Evolutionary conservation across 2,329 filamentous ascomycete genomes (phyloP), one percentile per base, ranked within the genome.

Genomic region (Sporothrix sp.): DNA sequence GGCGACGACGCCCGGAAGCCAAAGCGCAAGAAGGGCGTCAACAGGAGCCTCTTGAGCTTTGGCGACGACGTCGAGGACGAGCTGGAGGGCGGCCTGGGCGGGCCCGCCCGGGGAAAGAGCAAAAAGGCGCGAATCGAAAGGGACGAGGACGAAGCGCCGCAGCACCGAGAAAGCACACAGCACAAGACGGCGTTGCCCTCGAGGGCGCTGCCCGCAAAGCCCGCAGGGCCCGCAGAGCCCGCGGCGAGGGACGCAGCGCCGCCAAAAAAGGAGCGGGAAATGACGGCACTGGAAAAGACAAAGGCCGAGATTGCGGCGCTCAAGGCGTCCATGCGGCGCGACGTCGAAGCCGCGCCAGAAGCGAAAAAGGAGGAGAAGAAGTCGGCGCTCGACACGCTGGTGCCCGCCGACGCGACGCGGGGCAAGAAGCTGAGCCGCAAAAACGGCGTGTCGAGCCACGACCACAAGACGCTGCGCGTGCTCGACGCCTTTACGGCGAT

Each of bases 231-330:
- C 28, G 21, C 18, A 14, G 23, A 32, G 14, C 23, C 27, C 6
- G 23, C 23, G 8, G 27, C 16, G 4, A 13, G 11, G 7, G 57
- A 55, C 25, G 25, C 25, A 6, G 14, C 37, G 5, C 44, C 65
- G 21, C 50, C 45, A 5, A 35, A 43, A 20, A 37, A 40, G 21
- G 53, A 48, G 9, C 65, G 64, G 42, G 55, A 54, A 46, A 76
- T 76, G 59, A 73, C 73, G 1, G 72, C 74, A 1, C 67, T 90
- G 9, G 82, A 88, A 55, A 73, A 73, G 57, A 86, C 85, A 3
- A 90, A 90, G 57, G 85, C 86, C 33, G 84, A 93, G 60, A 88
- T 91, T 49, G 85, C 84, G 4, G 83, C 83, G 1, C 69, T 93
- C 4, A 91, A 90, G 64, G 84, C 84, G 8, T 89, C 85, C 1